Evolutionary conservation across 805 yeast species (phyloP).

Genomic region (Cyberlindnera americana): DNA sequence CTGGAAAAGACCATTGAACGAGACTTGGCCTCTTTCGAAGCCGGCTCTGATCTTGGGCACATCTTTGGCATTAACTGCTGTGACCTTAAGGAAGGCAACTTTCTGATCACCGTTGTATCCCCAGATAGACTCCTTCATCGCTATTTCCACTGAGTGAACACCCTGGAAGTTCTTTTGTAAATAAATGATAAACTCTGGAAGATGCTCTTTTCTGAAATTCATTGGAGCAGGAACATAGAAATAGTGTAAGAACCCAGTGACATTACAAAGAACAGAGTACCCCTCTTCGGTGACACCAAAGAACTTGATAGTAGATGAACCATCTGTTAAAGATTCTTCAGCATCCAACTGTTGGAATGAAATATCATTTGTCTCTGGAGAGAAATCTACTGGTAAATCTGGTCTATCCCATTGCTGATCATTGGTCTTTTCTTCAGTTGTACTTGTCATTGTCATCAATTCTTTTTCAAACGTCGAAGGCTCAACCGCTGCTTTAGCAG

Average conservation of each 20-base stretch:
- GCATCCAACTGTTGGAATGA: conserved; percentile 92
- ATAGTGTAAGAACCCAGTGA: conserved; percentile 85
- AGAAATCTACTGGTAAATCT: conserved; percentile 45
- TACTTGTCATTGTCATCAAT: conserved; percentile 41
- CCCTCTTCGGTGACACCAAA: conserved; percentile 93
- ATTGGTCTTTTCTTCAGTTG: conserved; percentile 26
- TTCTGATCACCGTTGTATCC: conserved; percentile 80
- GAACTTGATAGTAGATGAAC: conserved; percentile 67
- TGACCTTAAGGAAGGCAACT: conserved; percentile 75
- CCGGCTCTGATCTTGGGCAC: conserved; percentile 69
- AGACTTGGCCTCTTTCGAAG: conserved; percentile 79
- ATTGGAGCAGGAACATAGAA: conserved; percentile 88
- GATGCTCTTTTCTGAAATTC: conserved; percentile 58
- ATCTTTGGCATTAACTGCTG: conserved; percentile 59
- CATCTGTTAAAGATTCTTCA: conserved; percentile 68
- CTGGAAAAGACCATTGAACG: conserved; percentile 61
- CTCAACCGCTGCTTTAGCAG: conserved; percentile 30
- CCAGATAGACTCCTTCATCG: conserved; percentile 84
- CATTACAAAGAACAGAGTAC: conserved; percentile 83
- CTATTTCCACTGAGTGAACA: conserved; percentile 62
- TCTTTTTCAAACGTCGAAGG: conserved; percentile 53
- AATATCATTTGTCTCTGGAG: conserved; percentile 48
- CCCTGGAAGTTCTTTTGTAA: conserved; percentile 48
- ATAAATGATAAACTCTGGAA: conserved; percentile 43
- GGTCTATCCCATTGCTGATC: conserved; percentile 56